These are phyloP conservation scores for Marchantia paleacea DNA, from an alignment of 225 moss, liverwort and hornwort species.

Conservation along the genomic window DNA sequence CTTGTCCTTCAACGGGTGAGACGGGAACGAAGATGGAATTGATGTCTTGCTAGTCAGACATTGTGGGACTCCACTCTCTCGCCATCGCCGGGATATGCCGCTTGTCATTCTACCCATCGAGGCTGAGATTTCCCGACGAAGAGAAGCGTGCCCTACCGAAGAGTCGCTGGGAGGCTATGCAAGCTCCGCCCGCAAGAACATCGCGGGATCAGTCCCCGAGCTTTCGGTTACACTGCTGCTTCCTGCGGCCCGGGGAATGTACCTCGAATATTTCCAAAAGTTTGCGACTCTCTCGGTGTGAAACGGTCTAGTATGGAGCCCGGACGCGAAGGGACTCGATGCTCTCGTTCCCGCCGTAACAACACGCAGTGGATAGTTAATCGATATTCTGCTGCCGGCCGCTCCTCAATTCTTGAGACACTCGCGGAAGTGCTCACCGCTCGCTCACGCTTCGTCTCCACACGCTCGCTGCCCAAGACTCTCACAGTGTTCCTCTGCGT, in stretches of 20 bases:
- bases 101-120: neutral
- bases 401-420: neutral
- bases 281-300: conserved; percentile 1
- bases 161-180: neutral
- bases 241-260: neutral
- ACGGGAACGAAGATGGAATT: neutral
- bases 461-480: no score
- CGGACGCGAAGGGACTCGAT: neutral
- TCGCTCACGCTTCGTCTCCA: no score
- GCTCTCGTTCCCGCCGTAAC: neutral
- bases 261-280: neutral
- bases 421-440: neutral
- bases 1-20: neutral
- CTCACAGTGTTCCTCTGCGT: no score
- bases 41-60: neutral
- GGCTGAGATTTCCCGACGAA: neutral
- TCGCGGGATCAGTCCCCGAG: conserved; percentile 8
- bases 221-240: conserved; percentile 9
- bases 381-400: neutral
- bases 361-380: neutral
- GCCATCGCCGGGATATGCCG: neutral
- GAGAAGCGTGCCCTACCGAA: neutral
- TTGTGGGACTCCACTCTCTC: neutral
- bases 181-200: neutral
- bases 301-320: neutral